Percentiles rank a stretch among this genome's conserved stretches.
phyloP scores from a whole-genome alignment of 257 asterid genomes.

The Solanum pimpinellifolium region DNA sequence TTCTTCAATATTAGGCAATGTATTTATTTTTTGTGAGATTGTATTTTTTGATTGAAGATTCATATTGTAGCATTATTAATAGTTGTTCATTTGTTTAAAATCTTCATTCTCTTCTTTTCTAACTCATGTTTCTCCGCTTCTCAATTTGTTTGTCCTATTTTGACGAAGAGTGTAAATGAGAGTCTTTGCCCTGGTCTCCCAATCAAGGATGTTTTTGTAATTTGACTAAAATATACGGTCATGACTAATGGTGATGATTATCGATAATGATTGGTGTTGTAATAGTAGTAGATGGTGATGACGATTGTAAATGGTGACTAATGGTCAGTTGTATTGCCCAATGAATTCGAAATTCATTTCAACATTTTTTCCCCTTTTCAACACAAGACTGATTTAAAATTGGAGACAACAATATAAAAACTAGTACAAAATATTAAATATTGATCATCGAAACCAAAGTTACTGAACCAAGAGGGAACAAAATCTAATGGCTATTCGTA shows the following conservation, averaged over 20 bases:
- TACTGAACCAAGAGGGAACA: neutral
- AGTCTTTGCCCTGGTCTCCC: neutral
- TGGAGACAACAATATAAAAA: neutral
- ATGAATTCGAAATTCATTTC: neutral
- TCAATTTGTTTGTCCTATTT: neutral
- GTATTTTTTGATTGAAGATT: neutral
- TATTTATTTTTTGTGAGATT: neutral
- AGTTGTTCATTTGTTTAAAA: neutral
- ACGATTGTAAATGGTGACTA: too few relatives aligned
- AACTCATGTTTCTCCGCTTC: too few relatives aligned
- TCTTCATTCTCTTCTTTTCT: neutral
- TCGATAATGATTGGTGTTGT: too few relatives aligned
- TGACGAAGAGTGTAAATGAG: neutral
- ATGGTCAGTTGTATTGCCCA: neutral
- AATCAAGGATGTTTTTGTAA: too few relatives aligned
- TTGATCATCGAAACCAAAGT: neutral
- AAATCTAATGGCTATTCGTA: neutral
- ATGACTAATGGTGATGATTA: too few relatives aligned
- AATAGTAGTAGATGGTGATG: too few relatives aligned
- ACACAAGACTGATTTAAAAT: neutral
- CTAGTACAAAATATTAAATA: neutral
- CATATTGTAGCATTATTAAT: neutral
- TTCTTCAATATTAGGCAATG: neutral
- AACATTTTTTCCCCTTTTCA: neutral
- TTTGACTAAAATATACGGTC: too few relatives aligned